A percentile compares a stretch with the other conserved stretches of the same genome.
Evolutionary conservation across 1,284 basidiomycete genomes (phyloP).

Genomic region (Chondrostereum purpureum): DNA sequence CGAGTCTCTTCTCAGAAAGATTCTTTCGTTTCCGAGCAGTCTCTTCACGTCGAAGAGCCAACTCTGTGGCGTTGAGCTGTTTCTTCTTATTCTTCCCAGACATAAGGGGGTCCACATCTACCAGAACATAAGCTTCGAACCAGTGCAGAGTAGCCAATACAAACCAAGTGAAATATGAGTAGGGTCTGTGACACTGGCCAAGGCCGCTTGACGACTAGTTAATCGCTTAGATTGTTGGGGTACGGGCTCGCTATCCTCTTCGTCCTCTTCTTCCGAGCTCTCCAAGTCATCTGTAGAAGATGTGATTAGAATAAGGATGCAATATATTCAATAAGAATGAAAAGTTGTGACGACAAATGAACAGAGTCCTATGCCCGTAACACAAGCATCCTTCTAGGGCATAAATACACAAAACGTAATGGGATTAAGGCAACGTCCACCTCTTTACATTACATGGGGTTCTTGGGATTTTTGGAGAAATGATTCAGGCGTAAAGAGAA

Average conservation of each 20-base stretch:
- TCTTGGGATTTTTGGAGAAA: too few species aligned
- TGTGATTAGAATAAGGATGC: constrained; percentile 1
- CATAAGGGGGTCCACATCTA: constrained; percentile 8
- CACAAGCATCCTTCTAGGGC: too few species aligned
- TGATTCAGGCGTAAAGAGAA: too few species aligned
- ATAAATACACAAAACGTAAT: too few species aligned
- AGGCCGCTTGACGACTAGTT: constrained; percentile 68
- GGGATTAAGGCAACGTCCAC: too few species aligned
- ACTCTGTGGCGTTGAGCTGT: constrained; percentile 75
- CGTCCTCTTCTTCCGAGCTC: constrained; percentile 36
- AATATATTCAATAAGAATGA: constrained; percentile 2
- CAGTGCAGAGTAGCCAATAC: constrained; percentile 5
- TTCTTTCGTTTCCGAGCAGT: constrained; percentile 82
- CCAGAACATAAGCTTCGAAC: constrained; percentile 1
- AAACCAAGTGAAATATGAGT: constrained; percentile 62
- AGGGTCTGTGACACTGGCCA: constrained; percentile 59
- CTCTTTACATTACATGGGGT: too few species aligned
- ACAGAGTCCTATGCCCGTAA: too few species aligned
- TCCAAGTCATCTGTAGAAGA: constrained; percentile 9
- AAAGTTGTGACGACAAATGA: constrained; percentile 3
- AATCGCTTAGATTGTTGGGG: constrained; percentile 29
- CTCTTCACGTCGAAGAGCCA: constrained; percentile 78
- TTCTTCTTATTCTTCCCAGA: constrained; percentile 53
- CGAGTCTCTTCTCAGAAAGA: constrained; percentile 82
- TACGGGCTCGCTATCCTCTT: constrained; percentile 30